Evolutionary conservation across 2,329 filamentous ascomycete genomes (phyloP), one percentile per base, ranked within the genome.

Genomic region (Paecilomyces formosus): DNA sequence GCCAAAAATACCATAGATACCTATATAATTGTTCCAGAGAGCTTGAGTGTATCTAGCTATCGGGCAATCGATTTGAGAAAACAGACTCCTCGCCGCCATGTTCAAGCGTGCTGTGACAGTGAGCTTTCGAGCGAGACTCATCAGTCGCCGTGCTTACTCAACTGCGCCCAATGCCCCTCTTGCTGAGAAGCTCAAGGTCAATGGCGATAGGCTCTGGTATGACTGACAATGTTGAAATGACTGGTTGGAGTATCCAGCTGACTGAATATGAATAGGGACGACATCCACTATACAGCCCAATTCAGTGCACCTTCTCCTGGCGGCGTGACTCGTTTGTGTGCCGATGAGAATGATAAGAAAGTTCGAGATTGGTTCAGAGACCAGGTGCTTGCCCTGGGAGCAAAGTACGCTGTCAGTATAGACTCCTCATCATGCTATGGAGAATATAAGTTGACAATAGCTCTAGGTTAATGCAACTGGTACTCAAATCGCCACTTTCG

Each of bases 381-480:
- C 3, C 62, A 68, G 55, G 58, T 66, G 49, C 51, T 50, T 22
- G 57, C 62, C 3, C 57, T 68, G 1, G 67, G 65, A 13, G 62
- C 61, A 6, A 60, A 64, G 13, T 65, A 72, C 26, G 70, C 39
- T 45, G 39, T 45, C n/a, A 18, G 39, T 45, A 45, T 45, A 68
- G 55, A 56, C 56, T 18, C 31, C 11, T 28, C 15, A 31, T 2
- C 26, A 24, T 18, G 39, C 11, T 28, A 2, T 15, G 11, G 15
- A 2, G 8, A 22, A 2, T 28, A 6, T 52, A 6, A 26, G 50
- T 15, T 52, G 24, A 21, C n/a, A 9, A 22, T 39, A 12, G 22
- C n/a, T 26, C 13, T 30, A 61, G 58, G 59, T 73, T n/a, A 70
- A 74, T 59, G 62, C 72, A 54, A 72, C 70, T 64, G 71, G 70